Conservation (phyloP, 2,329 filamentous ascomycete genomes). For the Chalara sp. region DNA sequence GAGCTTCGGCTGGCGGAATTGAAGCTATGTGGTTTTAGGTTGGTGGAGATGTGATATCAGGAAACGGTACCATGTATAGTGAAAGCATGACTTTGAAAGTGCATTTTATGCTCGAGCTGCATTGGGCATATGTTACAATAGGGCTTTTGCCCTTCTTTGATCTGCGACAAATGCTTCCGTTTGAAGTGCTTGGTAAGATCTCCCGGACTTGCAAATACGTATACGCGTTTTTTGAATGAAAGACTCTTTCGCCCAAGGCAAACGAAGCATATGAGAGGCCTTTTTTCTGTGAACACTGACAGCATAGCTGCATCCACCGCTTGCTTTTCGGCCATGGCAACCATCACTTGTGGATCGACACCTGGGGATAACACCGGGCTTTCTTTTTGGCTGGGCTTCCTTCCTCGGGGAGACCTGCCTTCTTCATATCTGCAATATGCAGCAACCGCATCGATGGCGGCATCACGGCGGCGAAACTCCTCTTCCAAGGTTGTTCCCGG, state of each 20-base stretch:
- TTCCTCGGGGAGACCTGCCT: background rate
- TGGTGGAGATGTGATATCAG: background rate
- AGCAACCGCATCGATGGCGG: slow-evolving; percentile 18
- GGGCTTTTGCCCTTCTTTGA: slow-evolving; percentile 1
- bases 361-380: slow-evolving; percentile 1
- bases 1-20: too few relatives aligned
- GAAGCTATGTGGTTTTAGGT: too few relatives aligned
- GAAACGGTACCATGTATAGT: slow-evolving; percentile 5
- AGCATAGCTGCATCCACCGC: slow-evolving; percentile 8
- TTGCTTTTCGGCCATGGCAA: slow-evolving; percentile 4
- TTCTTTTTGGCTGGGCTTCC: background rate
- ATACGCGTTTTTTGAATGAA: slow-evolving; percentile 5
- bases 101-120: slow-evolving; percentile 5
- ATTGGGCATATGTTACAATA: slow-evolving; percentile 2
- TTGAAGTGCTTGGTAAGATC: slow-evolving; percentile 13
- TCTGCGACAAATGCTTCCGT: slow-evolving; percentile 3
- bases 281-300: slow-evolving; percentile 7
- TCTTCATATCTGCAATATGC: slow-evolving; percentile 12
- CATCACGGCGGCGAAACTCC: slow-evolving; percentile 16
- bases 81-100: slow-evolving; percentile 5
- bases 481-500: slow-evolving; percentile 17
- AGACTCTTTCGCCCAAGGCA: slow-evolving; percentile 5
- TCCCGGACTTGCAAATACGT: slow-evolving; percentile 8
- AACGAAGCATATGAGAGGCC: slow-evolving; percentile 6
- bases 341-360: background rate